phyloP scores from a whole-genome alignment of 2,329 filamentous ascomycete species.

The Fusarium sp. region DNA sequence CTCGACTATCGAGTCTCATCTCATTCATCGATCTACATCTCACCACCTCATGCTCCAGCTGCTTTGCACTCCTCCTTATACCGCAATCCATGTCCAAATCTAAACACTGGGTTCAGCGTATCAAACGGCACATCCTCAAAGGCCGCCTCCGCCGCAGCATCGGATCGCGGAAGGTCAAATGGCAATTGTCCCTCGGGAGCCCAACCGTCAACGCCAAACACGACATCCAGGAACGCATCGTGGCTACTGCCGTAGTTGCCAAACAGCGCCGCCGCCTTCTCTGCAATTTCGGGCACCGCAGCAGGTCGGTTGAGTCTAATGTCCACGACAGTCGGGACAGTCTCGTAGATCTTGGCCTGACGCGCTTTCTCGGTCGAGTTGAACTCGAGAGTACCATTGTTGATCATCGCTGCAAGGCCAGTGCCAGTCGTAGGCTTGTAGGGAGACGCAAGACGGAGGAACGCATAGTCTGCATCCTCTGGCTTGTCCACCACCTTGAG shows the following conservation, averaged over 20 bases:
- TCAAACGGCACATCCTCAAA: conserved; percentile 47
- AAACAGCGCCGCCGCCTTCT: conserved; percentile 53
- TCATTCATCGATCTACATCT: neutral
- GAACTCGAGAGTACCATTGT: conserved; percentile 56
- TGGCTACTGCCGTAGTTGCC: conserved; percentile 55
- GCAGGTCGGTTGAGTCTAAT: conserved; percentile 57
- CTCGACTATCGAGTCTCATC: neutral
- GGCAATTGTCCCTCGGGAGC: conserved; percentile 50
- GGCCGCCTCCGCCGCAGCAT: conserved; percentile 53
- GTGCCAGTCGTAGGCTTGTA: conserved; percentile 49
- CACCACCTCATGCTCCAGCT: neutral
- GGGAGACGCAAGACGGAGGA: conserved; percentile 55
- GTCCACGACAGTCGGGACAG: conserved; percentile 57
- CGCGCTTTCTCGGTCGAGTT: conserved; percentile 44
- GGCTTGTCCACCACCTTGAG: conserved; percentile 51
- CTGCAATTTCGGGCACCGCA: conserved; percentile 55
- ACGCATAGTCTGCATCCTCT: conserved; percentile 54
- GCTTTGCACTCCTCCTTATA: conserved; percentile 47
- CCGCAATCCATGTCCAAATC: conserved; percentile 47
- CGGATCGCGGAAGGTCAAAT: conserved; percentile 59
- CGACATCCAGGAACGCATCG: conserved; percentile 58
- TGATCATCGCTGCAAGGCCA: conserved; percentile 53
- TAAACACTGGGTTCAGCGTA: conserved; percentile 44
- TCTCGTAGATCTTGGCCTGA: conserved; percentile 50
- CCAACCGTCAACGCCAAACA: conserved; percentile 51